These are phyloP conservation scores for Sanguinoderma infundibulare DNA, from an alignment of 1,284 basidiomycete species.

Conservation along the genomic window DNA sequence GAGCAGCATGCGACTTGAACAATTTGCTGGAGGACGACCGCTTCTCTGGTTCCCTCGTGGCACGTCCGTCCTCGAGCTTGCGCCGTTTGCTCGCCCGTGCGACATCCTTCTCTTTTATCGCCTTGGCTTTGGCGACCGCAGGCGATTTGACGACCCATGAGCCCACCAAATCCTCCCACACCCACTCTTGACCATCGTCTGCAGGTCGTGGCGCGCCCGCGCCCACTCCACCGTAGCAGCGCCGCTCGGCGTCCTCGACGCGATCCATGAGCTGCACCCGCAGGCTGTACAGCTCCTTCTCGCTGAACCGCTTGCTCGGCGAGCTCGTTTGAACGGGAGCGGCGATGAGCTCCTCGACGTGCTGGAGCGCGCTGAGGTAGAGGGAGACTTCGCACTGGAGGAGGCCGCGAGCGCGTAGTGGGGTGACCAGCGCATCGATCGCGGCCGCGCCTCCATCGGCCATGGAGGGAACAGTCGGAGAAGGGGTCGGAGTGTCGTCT, in stretches of 20 bases:
- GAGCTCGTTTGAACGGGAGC: slow-evolving; percentile 4
- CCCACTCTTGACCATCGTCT: slow-evolving; percentile 37
- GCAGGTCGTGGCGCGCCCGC: slow-evolving; percentile 7
- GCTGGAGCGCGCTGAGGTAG: slow-evolving; percentile 54
- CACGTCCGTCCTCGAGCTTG: neutral
- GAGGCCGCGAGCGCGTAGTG: slow-evolving; percentile 41
- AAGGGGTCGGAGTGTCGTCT: slow-evolving; percentile 16
- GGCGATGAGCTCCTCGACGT: slow-evolving; percentile 44
- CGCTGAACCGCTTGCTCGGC: slow-evolving; percentile 1
- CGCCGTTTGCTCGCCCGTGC: slow-evolving; percentile 12
- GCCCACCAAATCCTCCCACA: slow-evolving; percentile 50
- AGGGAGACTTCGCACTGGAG: slow-evolving; percentile 52
- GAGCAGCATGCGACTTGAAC: neutral
- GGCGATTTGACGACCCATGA: slow-evolving; percentile 46
- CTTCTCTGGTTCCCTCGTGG: neutral
- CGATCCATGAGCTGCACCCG: slow-evolving; percentile 46
- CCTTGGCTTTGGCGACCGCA: slow-evolving; percentile 18
- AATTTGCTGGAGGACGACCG: neutral
- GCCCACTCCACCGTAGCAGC: slow-evolving; percentile 39
- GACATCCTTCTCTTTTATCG: neutral
- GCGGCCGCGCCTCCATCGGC: slow-evolving; percentile 7
- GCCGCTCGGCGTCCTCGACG: slow-evolving; percentile 53
- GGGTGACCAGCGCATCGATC: slow-evolving; percentile 37
- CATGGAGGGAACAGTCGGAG: slow-evolving; percentile 3
- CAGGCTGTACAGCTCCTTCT: slow-evolving; percentile 36